These are phyloP conservation scores for Cyberlindnera samutprakarnensis DNA, from an alignment of 805 yeast species.

Conservation along the genomic window DNA sequence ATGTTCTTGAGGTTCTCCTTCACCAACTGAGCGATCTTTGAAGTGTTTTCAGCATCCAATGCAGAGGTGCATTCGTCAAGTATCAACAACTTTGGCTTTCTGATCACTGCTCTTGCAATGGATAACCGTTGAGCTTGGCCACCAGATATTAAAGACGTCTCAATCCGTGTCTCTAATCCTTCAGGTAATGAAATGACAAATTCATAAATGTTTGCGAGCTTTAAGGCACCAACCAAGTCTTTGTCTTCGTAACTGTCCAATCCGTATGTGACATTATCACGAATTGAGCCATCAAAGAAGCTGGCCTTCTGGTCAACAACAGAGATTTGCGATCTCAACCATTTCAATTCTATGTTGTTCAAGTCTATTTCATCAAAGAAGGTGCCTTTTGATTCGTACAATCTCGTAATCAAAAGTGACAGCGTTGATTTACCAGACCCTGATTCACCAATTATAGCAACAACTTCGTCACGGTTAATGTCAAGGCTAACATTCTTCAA, in stretches of 20 bases:
- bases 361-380: conserved; percentile 42
- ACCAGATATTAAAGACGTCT: conserved; percentile 57
- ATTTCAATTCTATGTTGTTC: conserved; percentile 33
- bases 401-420: conserved; percentile 43
- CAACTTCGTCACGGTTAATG: conserved; percentile 38
- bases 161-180: conserved; percentile 54
- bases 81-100: conserved; percentile 51
- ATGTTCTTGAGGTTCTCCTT: conserved; percentile 25
- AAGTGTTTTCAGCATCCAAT: conserved; percentile 58
- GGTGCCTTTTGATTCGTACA: conserved; percentile 38
- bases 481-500: conserved; percentile 36
- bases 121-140: conserved; percentile 88
- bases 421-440: conserved; percentile 92
- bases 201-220: conserved; percentile 41
- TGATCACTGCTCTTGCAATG: conserved; percentile 71
- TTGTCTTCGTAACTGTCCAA: conserved; percentile 25
- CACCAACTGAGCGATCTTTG: conserved; percentile 43
- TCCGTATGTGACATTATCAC: conserved; percentile 68
- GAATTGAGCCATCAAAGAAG: conserved; percentile 67
- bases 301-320: conserved; percentile 71
- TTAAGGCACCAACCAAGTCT: conserved; percentile 33
- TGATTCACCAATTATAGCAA: conserved; percentile 76
- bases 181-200: conserved; percentile 49
- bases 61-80: conserved; percentile 91
- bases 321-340: conserved; percentile 47